phyloP scores from a whole-genome alignment of 129 eudicot genomes.

The Apium graveolens region DNA sequence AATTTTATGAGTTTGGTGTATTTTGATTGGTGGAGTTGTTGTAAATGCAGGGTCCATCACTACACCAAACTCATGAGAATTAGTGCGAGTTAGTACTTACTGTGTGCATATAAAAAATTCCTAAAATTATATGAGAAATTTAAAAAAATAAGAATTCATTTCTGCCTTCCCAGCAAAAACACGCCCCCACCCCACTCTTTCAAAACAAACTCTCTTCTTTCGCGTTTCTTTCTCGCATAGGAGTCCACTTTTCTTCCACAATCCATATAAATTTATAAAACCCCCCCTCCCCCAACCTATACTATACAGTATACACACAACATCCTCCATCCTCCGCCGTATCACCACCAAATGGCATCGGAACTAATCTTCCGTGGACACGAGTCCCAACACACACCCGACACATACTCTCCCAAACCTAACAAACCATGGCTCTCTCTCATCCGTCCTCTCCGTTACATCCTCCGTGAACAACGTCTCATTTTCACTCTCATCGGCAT shows the following conservation, averaged over 20 bases:
- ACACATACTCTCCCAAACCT: conserved; percentile 53
- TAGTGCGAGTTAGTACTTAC: too few relatives aligned
- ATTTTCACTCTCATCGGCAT: conserved; percentile 57
- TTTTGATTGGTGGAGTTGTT: too few relatives aligned
- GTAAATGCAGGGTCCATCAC: too few relatives aligned
- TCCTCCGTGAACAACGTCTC: conserved; percentile 74
- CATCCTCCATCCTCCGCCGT: too few relatives aligned
- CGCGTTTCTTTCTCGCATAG: background rate
- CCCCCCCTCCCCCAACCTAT: background rate
- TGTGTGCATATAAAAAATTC: too few relatives aligned
- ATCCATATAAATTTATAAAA: background rate
- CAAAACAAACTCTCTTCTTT: background rate
- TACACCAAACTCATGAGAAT: too few relatives aligned
- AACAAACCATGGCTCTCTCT: conserved; percentile 40
- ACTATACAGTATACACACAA: too few relatives aligned
- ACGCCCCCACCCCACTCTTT: background rate
- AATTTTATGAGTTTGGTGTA: too few relatives aligned
- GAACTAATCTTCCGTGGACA: conserved; percentile 62
- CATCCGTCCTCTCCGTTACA: conserved; percentile 39
- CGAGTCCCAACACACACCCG: conserved; percentile 36
- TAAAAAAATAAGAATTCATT: too few relatives aligned
- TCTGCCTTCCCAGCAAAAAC: background rate
- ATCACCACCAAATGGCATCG: conserved; percentile 33
- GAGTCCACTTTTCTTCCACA: background rate
- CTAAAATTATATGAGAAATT: too few relatives aligned